Evolutionary conservation across 306 rosid genomes (phyloP).

Genomic region (Lagenaria siceraria): DNA sequence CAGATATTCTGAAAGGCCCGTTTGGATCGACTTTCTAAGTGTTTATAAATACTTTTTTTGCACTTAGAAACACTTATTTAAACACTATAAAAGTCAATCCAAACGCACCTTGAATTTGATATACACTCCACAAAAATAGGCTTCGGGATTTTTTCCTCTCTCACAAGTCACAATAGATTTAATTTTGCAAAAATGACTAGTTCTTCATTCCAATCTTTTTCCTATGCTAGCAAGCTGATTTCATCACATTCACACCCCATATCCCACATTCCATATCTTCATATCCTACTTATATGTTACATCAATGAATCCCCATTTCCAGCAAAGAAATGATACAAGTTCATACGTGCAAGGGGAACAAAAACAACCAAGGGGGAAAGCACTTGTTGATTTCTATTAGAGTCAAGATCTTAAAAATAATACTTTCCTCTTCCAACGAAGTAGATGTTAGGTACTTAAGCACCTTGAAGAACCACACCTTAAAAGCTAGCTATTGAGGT

Average conservation of each 20-base stretch:
- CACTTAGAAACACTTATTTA: no score
- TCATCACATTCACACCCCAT: neutral
- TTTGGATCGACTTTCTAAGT: no score
- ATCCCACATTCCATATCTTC: neutral
- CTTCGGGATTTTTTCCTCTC: neutral
- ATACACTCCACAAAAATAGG: neutral
- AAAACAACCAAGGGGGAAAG: neutral
- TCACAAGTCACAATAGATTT: neutral
- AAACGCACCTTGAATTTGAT: no score
- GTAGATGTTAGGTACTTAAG: no score
- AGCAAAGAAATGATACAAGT: neutral
- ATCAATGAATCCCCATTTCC: neutral
- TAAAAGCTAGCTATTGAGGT: no score
- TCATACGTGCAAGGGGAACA: neutral
- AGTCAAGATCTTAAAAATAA: neutral
- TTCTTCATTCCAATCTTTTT: neutral
- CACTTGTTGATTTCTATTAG: neutral
- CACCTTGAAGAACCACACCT: no score
- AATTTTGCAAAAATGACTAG: neutral
- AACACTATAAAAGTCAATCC: no score
- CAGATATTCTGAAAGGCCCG: no score
- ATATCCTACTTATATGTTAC: neutral
- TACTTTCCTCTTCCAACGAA: neutral
- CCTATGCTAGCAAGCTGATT: neutral
- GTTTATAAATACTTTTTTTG: no score